phyloP scores from a whole-genome alignment of 2,329 filamentous ascomycete species.

The Chlorencoelia australis region DNA sequence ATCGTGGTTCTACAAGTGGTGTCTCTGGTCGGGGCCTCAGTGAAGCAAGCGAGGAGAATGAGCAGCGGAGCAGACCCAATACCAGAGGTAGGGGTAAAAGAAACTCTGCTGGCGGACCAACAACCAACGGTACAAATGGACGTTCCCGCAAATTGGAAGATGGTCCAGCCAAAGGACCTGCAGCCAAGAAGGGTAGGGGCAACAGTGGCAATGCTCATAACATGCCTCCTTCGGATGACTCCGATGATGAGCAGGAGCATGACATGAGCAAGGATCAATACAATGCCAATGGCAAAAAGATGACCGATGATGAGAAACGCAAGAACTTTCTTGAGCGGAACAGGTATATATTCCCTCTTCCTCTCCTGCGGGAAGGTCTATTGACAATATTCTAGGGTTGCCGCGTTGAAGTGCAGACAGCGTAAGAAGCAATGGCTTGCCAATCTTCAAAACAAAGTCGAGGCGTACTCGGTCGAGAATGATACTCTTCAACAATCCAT shows the following conservation, averaged over 20 bases:
- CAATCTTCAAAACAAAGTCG: slow-evolving; percentile 89
- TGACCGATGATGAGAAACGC: slow-evolving; percentile 97
- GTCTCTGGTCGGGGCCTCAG: slow-evolving; percentile 45
- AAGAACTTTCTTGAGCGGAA: slow-evolving; percentile 97
- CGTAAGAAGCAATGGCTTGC: slow-evolving; percentile 98
- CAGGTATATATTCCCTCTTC: slow-evolving; percentile 47
- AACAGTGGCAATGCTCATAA: slow-evolving; percentile 33
- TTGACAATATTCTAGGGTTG: slow-evolving; percentile 53
- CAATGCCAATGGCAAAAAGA: slow-evolving; percentile 51
- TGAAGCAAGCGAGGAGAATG: slow-evolving; percentile 62
- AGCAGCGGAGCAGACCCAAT: slow-evolving; percentile 51
- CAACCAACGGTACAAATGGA: too few species aligned
- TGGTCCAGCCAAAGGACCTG: slow-evolving; percentile 54
- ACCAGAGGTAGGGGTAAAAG: slow-evolving; percentile 63
- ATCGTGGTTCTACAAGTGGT: slow-evolving; percentile 31
- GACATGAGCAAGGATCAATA: slow-evolving; percentile 47
- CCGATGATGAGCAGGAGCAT: slow-evolving; percentile 27
- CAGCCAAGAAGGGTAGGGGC: slow-evolving; percentile 63
- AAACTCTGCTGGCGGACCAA: slow-evolving; percentile 38
- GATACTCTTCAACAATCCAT: slow-evolving; percentile 79
- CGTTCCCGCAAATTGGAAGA: too few species aligned
- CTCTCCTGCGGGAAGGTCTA: too few species aligned
- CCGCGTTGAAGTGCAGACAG: slow-evolving; percentile 92
- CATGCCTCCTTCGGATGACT: slow-evolving; percentile 25
- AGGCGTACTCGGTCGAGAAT: slow-evolving; percentile 86